Evolutionary conservation across 2,329 filamentous ascomycete genomes (phyloP), one percentile per base, ranked within the genome.

Genomic region (Teratosphaeria destructans): DNA sequence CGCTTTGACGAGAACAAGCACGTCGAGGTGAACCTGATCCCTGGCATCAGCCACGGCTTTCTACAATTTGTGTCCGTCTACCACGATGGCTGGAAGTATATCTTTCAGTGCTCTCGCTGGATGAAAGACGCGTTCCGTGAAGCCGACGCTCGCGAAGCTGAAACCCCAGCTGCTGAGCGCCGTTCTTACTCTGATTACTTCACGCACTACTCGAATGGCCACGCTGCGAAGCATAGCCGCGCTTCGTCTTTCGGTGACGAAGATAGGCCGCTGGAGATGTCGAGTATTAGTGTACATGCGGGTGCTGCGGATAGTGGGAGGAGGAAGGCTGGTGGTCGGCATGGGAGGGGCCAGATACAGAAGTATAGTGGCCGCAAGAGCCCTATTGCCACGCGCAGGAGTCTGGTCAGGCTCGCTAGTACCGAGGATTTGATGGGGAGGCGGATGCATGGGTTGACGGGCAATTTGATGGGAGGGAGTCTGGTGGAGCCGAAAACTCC

Each of bases 11-110:
- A 90, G 52, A 83, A 86, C 57, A 63, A 67, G 32, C 63, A 68
- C 55, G 86, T 90, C 0, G 90, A 96, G 69, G 89, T 96, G 1
- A 83, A 85, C 19, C 78, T 97, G 27, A 86, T 99, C 4, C 91
- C 92, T 0, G 92, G 93, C 0, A 90, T 96, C 55, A 91, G 86
- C 3, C 94, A 99, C 69, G 94, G 94, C 0, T 99, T 99, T 73
- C 76, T 96, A 66, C 92, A 96, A 70, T 96, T 99, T 70, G 90
- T 90, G 0, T 81, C 84, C 0, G 79, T 96, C 3, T 99, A 95
- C 66, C 91, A 91, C 0, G 90, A 94, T 8, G 92, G 89, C 1
- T 95, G 91, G 89, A 88, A 87, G 68, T 87, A 95, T 70, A 89
- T 97, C 66, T 84, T 88, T 64, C 83, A 87, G 37, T 89, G 88